These are phyloP conservation scores for Grigorovia yakushimaensis DNA, from an alignment of 805 yeast species.

Conservation along the genomic window DNA sequence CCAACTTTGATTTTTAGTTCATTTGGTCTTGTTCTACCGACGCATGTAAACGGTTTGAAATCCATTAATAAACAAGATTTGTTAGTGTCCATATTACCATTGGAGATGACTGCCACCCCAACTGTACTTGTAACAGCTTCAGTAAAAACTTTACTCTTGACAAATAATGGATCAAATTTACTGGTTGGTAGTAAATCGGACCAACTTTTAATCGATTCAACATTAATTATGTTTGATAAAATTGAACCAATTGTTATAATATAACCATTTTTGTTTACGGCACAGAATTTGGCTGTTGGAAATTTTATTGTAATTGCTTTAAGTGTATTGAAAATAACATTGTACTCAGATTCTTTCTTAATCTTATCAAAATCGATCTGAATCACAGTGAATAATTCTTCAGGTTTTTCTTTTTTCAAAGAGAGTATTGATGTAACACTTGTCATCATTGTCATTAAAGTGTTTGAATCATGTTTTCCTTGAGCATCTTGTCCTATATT, in stretches of 20 bases:
- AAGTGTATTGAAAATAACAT: constrained; percentile 16
- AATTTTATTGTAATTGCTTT: constrained; percentile 16
- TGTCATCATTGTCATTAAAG: constrained; percentile 17
- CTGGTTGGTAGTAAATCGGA: neutral
- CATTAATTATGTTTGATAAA: neutral
- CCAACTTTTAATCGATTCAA: neutral
- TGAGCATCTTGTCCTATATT: constrained; percentile 4
- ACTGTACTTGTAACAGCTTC: constrained; percentile 3
- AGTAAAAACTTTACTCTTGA: constrained; percentile 10
- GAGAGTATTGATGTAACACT: constrained; percentile 24
- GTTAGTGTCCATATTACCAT: constrained; percentile 16
- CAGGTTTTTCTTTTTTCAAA: constrained; percentile 20
- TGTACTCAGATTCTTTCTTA: constrained; percentile 3
- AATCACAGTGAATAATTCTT: constrained; percentile 18
- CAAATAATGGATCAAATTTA: constrained; percentile 13
- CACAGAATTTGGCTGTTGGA: constrained; percentile 11
- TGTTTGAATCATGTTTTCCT: constrained; percentile 2
- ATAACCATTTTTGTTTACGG: constrained; percentile 15
- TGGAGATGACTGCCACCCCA: constrained; percentile 21
- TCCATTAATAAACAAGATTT: constrained; percentile 20
- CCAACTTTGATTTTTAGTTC: constrained; percentile 28
- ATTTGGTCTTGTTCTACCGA: constrained; percentile 15
- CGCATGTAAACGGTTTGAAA: constrained; percentile 12
- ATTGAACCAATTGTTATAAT: constrained; percentile 7
- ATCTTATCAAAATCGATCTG: constrained; percentile 20